A percentile compares a stretch with the other conserved stretches of the same genome.
Evolutionary conservation across 805 yeast genomes (phyloP).

Genomic region (Saccharomyces cerevisiae): DNA sequence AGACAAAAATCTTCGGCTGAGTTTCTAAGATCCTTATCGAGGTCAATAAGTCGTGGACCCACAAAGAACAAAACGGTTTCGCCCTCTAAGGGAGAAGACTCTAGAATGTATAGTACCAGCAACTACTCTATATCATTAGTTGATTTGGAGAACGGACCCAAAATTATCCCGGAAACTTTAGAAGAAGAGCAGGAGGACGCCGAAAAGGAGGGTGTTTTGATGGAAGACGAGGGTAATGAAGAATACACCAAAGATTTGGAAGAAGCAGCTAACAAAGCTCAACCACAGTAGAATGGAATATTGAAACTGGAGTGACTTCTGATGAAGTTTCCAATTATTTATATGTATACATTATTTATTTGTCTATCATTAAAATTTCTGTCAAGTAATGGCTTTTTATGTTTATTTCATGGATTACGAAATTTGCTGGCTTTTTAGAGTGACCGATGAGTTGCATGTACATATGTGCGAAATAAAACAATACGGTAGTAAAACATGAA

Average conservation of each 20-base stretch:
- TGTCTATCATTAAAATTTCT: neutral
- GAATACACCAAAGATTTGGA: constrained; percentile 11
- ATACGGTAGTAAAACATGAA: neutral
- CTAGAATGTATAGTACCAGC: constrained; percentile 19
- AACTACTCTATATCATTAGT: constrained; percentile 25
- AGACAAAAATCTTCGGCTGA: constrained; percentile 31
- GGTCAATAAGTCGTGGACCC: constrained; percentile 25
- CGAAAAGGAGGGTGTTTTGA: constrained; percentile 13
- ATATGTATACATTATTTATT: neutral
- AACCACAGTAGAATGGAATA: neutral
- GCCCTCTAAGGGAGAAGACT: constrained; percentile 2
- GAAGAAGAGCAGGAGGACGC: constrained; percentile 18
- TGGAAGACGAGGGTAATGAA: constrained; percentile 19
- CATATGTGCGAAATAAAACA: neutral
- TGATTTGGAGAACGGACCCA: constrained; percentile 23
- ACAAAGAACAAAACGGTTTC: constrained; percentile 2
- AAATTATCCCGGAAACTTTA: constrained; percentile 15
- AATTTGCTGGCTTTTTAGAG: no score
- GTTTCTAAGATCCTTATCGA: constrained; percentile 46
- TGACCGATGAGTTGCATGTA: no score
- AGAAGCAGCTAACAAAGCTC: constrained; percentile 4
- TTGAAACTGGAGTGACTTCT: neutral
- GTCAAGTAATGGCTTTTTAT: neutral
- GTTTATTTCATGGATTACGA: neutral
- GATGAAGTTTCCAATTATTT: neutral